These are phyloP conservation scores for Flueggea neowawraea DNA, from an alignment of 441 rosid species.

Conservation along the genomic window DNA sequence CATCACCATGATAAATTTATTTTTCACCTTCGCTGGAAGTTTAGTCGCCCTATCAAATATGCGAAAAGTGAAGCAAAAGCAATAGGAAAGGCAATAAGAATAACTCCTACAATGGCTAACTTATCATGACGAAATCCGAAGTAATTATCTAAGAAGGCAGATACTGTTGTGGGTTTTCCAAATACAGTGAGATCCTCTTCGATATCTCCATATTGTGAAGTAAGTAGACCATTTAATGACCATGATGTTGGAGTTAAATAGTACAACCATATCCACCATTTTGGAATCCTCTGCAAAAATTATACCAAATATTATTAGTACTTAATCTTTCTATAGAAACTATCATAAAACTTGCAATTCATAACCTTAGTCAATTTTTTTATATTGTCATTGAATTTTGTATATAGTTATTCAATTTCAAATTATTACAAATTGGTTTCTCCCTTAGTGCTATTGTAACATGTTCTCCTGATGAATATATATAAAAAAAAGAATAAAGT, in stretches of 20 bases:
- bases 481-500: too few relatives aligned
- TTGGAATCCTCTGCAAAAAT: constrained; percentile 41
- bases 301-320: constrained; percentile 1
- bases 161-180: constrained; percentile 26
- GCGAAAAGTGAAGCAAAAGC: constrained; percentile 30
- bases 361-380: too few relatives aligned
- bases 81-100: constrained; percentile 24
- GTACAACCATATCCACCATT: constrained; percentile 79
- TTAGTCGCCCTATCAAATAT: constrained; percentile 21
- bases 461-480: too few relatives aligned
- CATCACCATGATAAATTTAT: too few relatives aligned
- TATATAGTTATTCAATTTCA: too few relatives aligned
- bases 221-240: constrained; percentile 46
- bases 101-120: constrained; percentile 16
- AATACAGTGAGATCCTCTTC: constrained; percentile 23
- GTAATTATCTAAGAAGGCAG: constrained; percentile 21
- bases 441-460: too few relatives aligned
- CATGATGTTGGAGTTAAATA: constrained; percentile 66
- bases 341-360: too few relatives aligned
- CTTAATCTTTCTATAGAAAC: not conserved
- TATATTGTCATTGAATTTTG: too few relatives aligned
- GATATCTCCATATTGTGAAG: constrained; percentile 58
- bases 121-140: constrained; percentile 25
- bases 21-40: constrained; percentile 23
- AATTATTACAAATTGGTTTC: too few relatives aligned